Evolutionary conservation across 1,284 basidiomycete species (phyloP), one percentile per base, ranked within the genome.

Genomic region (Naganishia sp.): DNA sequence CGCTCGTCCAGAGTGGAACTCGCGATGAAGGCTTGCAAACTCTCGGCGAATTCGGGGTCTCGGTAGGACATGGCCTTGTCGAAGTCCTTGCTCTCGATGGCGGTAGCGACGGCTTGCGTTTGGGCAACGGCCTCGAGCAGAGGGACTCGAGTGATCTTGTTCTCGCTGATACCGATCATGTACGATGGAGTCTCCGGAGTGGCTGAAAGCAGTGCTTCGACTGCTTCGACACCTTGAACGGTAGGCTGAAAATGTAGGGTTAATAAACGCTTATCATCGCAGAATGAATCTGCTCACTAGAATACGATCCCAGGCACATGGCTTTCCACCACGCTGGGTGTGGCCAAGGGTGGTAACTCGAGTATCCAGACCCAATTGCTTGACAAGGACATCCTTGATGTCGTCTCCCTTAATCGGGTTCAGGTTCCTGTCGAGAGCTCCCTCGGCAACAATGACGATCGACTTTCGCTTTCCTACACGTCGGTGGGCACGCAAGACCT

Each of bases 281-380:
- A 16, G 28, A 36, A 28, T 16, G 39, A 1, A 1, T 1, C 2
- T 31, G 74, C 85, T 73, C 72, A 92, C 94, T 79, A 98, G 75
- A 72, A 97, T 91, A 48, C 96, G 88, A 78, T 99, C 95, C 72
- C 86, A 87, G 1, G 95, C 94, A 72, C 92, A 94, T 0, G 95
- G 95, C 69, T 87, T 85, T 6, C 95, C 95, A 65, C 95, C 95
- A 70, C 95, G 87, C 78, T 99, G 95, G 0, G 92, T 96, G 81
- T 99, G 96, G 31, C 96, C 95, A 31, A 99, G 86, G 0, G 93
- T 97, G n/a, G 96, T 99, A 9, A 99, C 95, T 66, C 96, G 85
- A 0, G 95, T 95, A 79, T 99, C 95, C 49, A 99, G 86, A 0
- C 91, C 90, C 36, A 99, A 86, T 13, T 90, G 85, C 43, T 96